Evolutionary conservation across 176 grass and related monocot species (phyloP), one percentile per base, ranked within the genome.

Genomic region (Miscanthus lutarioriparius): DNA sequence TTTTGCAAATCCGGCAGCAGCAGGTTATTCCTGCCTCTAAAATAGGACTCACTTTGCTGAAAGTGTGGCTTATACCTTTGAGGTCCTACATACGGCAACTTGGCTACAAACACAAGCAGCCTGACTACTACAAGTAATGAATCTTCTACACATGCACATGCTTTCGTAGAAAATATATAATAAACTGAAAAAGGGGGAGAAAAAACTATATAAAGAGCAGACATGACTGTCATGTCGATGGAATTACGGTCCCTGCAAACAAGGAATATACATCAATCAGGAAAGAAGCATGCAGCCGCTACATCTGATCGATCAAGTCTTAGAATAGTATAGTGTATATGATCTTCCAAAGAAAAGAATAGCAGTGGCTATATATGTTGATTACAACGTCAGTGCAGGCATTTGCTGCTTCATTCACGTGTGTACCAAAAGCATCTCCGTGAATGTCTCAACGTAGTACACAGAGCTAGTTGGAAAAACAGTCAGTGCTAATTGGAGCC

Each of bases 81-180:
- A 72, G 40, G 40, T 15, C 36, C 22, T 61, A 62, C 22, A 13
- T 20, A 41, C 76, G 26, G 48, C 30, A 54, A 36, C 39, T 47
- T 79, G 33, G 22, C 14, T 66, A 38, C 26, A 32, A 32, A 33
- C 28, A 45, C 40, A 47, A 14, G 25, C 44, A 14, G 25, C 44
- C 40, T 7, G 40, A 33, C 40, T 48, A 67, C 40, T 35, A 17
- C 63, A 80, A 67, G 77, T 16, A 67, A 48, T 67, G 77, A 67
- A 80, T 80, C 61, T 45, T 14, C 44, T 80, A 80, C 77, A 48
- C 27, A 66, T 63, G 35, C 35, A 36, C n/a, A n/a, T n/a, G 77
- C 77, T 66, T 66, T 65, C 16, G 9, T 48, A 64, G 4, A 79
- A 79, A 66, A 32, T 13, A 79, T 28, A 78, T 28, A 28, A 9